Percentiles rank a stretch among this genome's conserved stretches.
Evolutionary conservation across 106 monocot genomes (phyloP).

Genomic region (Acorus calamus): DNA sequence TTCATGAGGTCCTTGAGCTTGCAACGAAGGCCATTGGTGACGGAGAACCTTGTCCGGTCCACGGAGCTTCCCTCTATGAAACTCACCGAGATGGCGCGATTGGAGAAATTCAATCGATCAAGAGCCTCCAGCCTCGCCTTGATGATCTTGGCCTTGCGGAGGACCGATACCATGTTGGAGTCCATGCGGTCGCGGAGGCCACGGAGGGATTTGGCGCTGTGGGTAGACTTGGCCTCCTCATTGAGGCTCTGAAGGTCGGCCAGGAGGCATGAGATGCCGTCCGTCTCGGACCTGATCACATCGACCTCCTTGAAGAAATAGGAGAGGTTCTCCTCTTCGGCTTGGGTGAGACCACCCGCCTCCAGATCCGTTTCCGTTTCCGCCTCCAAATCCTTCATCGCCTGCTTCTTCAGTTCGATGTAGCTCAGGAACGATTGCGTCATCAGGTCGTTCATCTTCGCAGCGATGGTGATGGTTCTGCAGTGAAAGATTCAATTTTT

Average conservation of each 20-base stretch:
- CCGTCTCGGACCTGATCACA: constrained; percentile 27
- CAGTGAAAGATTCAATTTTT: no score
- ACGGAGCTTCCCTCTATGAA: constrained; percentile 21
- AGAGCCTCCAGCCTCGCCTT: constrained; percentile 20
- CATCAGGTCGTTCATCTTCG: constrained; percentile 47
- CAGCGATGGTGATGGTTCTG: neutral
- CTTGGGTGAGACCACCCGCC: constrained; percentile 6
- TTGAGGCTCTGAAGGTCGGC: constrained; percentile 19
- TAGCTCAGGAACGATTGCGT: constrained; percentile 40
- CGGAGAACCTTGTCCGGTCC: constrained; percentile 23
- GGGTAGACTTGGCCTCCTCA: constrained; percentile 18
- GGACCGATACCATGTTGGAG: constrained; percentile 18
- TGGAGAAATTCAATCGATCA: constrained; percentile 19
- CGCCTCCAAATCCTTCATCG: constrained; percentile 7
- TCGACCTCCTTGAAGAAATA: constrained; percentile 27
- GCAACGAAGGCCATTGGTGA: constrained; percentile 21
- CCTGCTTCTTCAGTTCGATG: constrained; percentile 47
- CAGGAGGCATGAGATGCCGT: constrained; percentile 20
- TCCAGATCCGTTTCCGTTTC: constrained; percentile 27
- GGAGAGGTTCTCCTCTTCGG: constrained; percentile 41
- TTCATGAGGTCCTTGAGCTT: constrained; percentile 28
- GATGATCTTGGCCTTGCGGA: constrained; percentile 31
- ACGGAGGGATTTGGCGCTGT: constrained; percentile 19
- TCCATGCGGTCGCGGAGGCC: constrained; percentile 29
- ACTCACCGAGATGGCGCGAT: constrained; percentile 7